Conservation (phyloP, 495 filamentous ascomycete species). For the Talaromyces borbonicus region DNA sequence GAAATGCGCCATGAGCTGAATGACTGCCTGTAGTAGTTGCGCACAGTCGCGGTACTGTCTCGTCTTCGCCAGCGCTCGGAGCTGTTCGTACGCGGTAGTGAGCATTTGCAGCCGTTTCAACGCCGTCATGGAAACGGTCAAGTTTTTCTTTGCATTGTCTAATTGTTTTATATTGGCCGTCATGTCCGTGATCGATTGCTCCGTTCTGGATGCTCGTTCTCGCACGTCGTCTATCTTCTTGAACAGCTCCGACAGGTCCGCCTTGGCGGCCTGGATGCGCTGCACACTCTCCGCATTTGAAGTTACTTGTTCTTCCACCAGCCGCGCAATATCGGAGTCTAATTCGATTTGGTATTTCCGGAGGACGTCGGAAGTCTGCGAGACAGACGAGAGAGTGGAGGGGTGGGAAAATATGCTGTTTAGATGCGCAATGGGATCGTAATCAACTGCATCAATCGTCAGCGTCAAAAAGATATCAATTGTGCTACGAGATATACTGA, state of each 20-base stretch:
- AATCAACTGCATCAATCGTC: conserved; percentile 56
- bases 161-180: conserved; percentile 98
- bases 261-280: conserved; percentile 82
- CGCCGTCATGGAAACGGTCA: conserved; percentile 96
- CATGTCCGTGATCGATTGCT: conserved; percentile 96
- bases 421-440: conserved; percentile 87
- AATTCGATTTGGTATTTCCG: conserved; percentile 75
- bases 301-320: conserved; percentile 72
- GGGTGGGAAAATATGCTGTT: conserved; percentile 92
- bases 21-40: conserved; percentile 85
- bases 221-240: conserved; percentile 93
- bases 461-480: conserved; percentile 10
- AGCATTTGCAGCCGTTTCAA: conserved; percentile 97
- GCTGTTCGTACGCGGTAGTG: conserved; percentile 95
- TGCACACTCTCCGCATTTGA: conserved; percentile 80
- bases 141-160: conserved; percentile 91
- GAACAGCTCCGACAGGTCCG: conserved; percentile 81
- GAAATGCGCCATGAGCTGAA: conserved; percentile 98
- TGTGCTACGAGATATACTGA: background rate
- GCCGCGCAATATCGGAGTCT: conserved; percentile 63
- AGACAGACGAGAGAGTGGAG: conserved; percentile 71
- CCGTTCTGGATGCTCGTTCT: conserved; percentile 79
- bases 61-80: conserved; percentile 70
- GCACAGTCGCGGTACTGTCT: conserved; percentile 96
- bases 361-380: conserved; percentile 59